Evolutionary conservation across 768 basidiomycete genomes (phyloP).

Genomic region (Amanita inopinata): DNA sequence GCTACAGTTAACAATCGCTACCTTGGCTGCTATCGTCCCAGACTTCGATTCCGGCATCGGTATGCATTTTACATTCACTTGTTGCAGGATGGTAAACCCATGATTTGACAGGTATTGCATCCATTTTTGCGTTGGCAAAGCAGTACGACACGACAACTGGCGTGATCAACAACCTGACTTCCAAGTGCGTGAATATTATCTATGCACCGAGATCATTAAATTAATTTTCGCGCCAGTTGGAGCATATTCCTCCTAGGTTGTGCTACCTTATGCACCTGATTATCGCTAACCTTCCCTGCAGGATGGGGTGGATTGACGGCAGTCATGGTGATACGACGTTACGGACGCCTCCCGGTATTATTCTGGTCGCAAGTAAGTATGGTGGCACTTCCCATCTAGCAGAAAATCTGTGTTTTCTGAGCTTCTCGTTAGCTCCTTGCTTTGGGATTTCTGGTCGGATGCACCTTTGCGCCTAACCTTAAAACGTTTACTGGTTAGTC

Average conservation of each 20-base stretch:
- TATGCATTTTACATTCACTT: slow-evolving; percentile 8
- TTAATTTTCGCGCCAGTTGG: slow-evolving; percentile 33
- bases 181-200: slow-evolving; percentile 25
- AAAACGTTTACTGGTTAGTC: slow-evolving; percentile 42
- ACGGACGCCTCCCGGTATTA: slow-evolving; percentile 54
- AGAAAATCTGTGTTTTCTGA: slow-evolving; percentile 14
- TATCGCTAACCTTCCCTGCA: slow-evolving; percentile 11
- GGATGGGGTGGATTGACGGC: slow-evolving; percentile 54
- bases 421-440: slow-evolving; percentile 48
- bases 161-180: slow-evolving; percentile 47
- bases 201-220: not conserved
- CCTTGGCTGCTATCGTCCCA: slow-evolving; percentile 48
- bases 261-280: slow-evolving; percentile 7
- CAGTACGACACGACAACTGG: slow-evolving; percentile 40
- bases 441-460: slow-evolving; percentile 35
- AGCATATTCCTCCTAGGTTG: slow-evolving; percentile 53
- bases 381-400: not conserved
- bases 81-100: not conserved
- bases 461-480: slow-evolving; percentile 46
- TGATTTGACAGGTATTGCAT: slow-evolving; percentile 34
- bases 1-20: slow-evolving; percentile 40
- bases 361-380: slow-evolving; percentile 59
- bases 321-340: slow-evolving; percentile 56
- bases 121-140: slow-evolving; percentile 45
- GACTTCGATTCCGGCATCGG: slow-evolving; percentile 53